Evolutionary conservation across 306 rosid species (phyloP).

Genomic region (Vachellia collinsii): DNA sequence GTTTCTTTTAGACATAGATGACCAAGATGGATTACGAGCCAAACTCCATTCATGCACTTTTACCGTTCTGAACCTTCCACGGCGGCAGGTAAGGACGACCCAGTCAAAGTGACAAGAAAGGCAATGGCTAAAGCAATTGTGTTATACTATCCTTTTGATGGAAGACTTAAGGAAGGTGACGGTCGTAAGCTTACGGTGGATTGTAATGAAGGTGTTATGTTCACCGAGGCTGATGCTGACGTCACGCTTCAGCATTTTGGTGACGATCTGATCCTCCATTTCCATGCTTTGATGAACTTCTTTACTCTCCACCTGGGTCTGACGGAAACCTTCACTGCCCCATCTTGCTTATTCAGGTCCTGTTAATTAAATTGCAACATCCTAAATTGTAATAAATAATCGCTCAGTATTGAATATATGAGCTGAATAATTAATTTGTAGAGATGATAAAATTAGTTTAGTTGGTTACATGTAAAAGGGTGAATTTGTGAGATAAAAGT

Average conservation of each 20-base stretch:
- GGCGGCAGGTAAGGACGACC: background rate
- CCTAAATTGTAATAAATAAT: too few species aligned
- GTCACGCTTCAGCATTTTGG: background rate
- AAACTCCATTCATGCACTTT: background rate
- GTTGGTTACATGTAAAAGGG: too few species aligned
- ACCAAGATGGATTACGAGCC: background rate
- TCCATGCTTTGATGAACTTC: background rate
- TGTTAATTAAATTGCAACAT: too few species aligned
- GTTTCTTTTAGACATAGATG: background rate
- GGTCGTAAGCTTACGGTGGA: background rate
- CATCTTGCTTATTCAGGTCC: constrained; percentile 1
- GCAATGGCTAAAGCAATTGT: background rate
- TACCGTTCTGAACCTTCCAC: background rate
- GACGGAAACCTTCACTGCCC: background rate
- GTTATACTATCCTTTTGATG: background rate
- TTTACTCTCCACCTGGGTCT: constrained; percentile 2
- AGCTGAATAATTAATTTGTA: too few species aligned
- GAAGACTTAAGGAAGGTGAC: constrained; percentile 1
- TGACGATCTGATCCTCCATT: background rate
- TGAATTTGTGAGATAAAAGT: too few species aligned
- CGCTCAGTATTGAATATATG: too few species aligned
- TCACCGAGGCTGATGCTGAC: constrained; percentile 1
- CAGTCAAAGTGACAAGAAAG: background rate
- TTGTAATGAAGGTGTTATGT: constrained; percentile 2
- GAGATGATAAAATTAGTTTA: too few species aligned